Conservation (phyloP, 2,329 filamentous ascomycete species). For the Sarocladium brachiariae region DNA sequence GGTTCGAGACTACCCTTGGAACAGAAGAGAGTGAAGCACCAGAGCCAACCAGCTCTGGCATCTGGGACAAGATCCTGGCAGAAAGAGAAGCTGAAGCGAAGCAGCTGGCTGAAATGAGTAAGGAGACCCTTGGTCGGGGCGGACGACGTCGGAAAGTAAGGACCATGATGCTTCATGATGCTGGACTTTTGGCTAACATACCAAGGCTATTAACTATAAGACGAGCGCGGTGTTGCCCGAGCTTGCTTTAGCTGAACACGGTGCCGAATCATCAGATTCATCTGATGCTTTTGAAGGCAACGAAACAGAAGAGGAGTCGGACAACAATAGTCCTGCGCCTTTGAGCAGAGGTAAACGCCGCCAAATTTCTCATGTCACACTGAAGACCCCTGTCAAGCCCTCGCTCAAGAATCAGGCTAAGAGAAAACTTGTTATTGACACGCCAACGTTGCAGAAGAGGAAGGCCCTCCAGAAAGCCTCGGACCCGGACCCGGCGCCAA, state of each 20-base stretch:
- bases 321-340: neutral
- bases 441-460: neutral
- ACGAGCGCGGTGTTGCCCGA: slow-evolving; percentile 19
- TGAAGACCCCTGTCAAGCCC: slow-evolving; percentile 18
- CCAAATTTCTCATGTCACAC: slow-evolving; percentile 15
- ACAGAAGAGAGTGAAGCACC: slow-evolving; percentile 44
- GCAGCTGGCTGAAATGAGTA: slow-evolving; percentile 59
- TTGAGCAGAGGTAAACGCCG: slow-evolving; percentile 27
- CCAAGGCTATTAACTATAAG: slow-evolving; percentile 29
- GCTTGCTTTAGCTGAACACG: slow-evolving; percentile 14
- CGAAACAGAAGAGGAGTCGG: slow-evolving; percentile 1
- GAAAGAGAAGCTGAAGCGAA: slow-evolving; percentile 73
- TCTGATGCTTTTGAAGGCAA: slow-evolving; percentile 23
- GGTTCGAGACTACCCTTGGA: slow-evolving; percentile 57
- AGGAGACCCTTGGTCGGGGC: slow-evolving; percentile 77
- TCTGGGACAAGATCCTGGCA: slow-evolving; percentile 87
- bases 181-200: neutral
- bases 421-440: slow-evolving; percentile 26
- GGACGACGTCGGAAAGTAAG: slow-evolving; percentile 57
- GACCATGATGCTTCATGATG: neutral
- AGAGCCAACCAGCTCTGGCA: slow-evolving; percentile 53
- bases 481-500: neutral
- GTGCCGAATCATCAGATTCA: slow-evolving; percentile 23
- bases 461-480: neutral
- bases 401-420: slow-evolving; percentile 13